Conservation (phyloP, 2,329 filamentous ascomycete genomes). For the Colletotrichum sp. region DNA sequence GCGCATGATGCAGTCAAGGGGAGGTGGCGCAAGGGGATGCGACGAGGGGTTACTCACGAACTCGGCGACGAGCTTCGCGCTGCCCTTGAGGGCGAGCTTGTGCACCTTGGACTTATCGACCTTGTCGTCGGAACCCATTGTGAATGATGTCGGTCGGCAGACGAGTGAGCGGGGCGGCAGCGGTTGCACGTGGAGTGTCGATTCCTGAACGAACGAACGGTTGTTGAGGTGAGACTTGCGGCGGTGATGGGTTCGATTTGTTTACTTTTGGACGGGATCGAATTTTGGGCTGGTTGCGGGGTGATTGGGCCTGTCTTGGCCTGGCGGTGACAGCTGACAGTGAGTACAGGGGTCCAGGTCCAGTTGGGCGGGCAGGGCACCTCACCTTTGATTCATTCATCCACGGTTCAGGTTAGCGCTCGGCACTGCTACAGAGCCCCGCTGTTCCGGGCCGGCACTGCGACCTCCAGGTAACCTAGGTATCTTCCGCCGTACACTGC, state of each 20-base stretch:
- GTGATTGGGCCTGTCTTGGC: constrained; percentile 9
- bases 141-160: neutral
- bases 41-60: constrained; percentile 70
- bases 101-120: constrained; percentile 86
- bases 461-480: neutral
- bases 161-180: neutral
- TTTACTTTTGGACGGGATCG: constrained; percentile 12
- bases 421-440: neutral
- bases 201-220: neutral
- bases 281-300: constrained; percentile 12
- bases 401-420: neutral
- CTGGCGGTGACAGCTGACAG: neutral
- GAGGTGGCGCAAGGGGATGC: neutral
- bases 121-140: constrained; percentile 20
- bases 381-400: too few relatives aligned
- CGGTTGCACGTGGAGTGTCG: neutral
- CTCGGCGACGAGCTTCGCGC: constrained; percentile 87
- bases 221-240: neutral
- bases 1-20: neutral
- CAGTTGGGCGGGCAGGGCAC: neutral
- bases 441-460: neutral
- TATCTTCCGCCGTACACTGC: neutral
- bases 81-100: constrained; percentile 89
- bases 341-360: neutral
- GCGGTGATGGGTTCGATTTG: neutral